Base-by-base conservation (phyloP, 2,329 filamentous ascomycete genomes). In the Penicillium palitans region DNA sequence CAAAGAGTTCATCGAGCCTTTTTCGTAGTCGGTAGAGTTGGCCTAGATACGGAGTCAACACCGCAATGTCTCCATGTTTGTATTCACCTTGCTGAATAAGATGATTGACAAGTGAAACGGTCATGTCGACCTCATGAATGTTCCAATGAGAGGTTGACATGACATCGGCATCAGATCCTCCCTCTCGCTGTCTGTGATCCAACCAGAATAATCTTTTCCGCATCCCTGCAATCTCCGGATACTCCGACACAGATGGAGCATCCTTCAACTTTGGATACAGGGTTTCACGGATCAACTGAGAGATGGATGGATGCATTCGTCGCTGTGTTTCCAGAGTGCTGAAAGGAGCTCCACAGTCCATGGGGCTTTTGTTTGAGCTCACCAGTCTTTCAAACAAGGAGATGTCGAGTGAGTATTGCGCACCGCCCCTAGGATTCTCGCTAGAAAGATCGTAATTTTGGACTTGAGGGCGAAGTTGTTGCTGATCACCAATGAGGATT, bases 41-140 rank as follows among this genome's bases (percentile, higher is more conserved):
- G 0, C 81, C 81, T 2, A 80, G 60, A 61, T 86, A 86, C 0
- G 83, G 83, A 0, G 89, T 91, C 6, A 93, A 68, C 0, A 93
- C 84, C 0, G 88, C 87, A 58, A 93, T 89, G 2, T 91, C 86
- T 0, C 77, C 78, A 0, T 75, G 72, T 0, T 69, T 71, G 68
- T 92, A 91, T 0, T 65, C 68, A 0, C 88, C 88, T 67, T 92
- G 89, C 0, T 81, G 79, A 6, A 88, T 76, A 0, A 93, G 72
- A 66, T 93, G 88, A 0, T 79, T 80, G 0, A 91, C 84, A 0
- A 92, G 72, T 0, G 83, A 81, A 7, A 79, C 75, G 0, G 83
- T 81, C 84, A 93, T 87, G 0, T 84, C 76, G 0, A 88, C 78
- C 66, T 93, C 89, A 57, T 71, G 79, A 0, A 66, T 49, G 54